Conservation (phyloP, 805 yeast genomes). For the Candida sonorensis region DNA sequence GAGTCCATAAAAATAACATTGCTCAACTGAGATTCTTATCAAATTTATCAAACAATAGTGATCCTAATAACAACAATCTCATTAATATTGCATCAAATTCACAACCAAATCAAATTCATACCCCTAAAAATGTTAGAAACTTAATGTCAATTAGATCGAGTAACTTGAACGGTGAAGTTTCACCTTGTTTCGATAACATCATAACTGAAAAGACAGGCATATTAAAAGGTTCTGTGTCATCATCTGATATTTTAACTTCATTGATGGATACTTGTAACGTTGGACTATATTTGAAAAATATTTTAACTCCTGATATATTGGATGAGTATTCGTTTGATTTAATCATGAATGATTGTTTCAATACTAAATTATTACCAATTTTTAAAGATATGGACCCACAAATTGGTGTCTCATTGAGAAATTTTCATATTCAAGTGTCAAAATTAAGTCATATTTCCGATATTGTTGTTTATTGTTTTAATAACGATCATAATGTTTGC, state of each 20-base stretch:
- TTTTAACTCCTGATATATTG: slow-evolving; percentile 15
- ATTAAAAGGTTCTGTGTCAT: slow-evolving; percentile 48
- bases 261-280: slow-evolving; percentile 26
- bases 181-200: slow-evolving; percentile 22
- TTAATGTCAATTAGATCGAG: slow-evolving; percentile 27
- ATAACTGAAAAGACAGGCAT: slow-evolving; percentile 35
- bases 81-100: too few relatives aligned
- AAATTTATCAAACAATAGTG: slow-evolving; percentile 11
- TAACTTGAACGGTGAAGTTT: slow-evolving; percentile 23
- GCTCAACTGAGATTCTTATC: slow-evolving; percentile 44
- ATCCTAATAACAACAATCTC: slow-evolving; percentile 3
- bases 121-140: slow-evolving; percentile 19
- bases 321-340: slow-evolving; percentile 21
- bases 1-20: slow-evolving; percentile 51
- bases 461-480: slow-evolving; percentile 66
- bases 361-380: slow-evolving; percentile 38
- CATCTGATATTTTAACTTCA: slow-evolving; percentile 47
- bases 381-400: slow-evolving; percentile 61
- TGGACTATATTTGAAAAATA: slow-evolving; percentile 22
- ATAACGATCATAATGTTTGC: slow-evolving; percentile 30
- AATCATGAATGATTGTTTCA: slow-evolving; percentile 36
- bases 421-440: slow-evolving; percentile 82
- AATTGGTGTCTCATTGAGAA: slow-evolving; percentile 69
- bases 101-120: slow-evolving; percentile 6
- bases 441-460: slow-evolving; percentile 71